phyloP scores from a whole-genome alignment of 257 asterid genomes.

The Nicotiana attenuata region DNA sequence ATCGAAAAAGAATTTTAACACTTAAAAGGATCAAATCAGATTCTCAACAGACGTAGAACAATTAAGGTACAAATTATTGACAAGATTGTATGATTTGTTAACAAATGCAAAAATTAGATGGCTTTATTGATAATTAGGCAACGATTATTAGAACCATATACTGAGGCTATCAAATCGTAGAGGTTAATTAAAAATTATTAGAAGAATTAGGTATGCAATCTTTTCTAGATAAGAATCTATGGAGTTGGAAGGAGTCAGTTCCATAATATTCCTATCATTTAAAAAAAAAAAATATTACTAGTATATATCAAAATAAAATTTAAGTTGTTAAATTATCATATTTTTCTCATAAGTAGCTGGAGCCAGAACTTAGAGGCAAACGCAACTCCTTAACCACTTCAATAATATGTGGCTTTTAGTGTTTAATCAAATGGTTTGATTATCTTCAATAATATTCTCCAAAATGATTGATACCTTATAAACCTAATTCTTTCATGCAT shows the following conservation, averaged over 20 bases:
- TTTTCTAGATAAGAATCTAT: background rate
- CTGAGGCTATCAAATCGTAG: background rate
- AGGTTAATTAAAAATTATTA: background rate
- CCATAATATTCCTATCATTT: no score
- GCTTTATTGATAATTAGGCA: background rate
- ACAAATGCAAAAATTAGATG: no score
- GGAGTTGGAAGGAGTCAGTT: background rate
- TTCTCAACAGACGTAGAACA: background rate
- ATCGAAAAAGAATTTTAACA: background rate
- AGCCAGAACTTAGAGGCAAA: slow-evolving; percentile 1
- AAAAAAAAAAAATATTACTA: no score
- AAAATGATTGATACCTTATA: slow-evolving; percentile 29
- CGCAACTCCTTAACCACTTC: slow-evolving; percentile 31
- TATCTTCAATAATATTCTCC: slow-evolving; percentile 9
- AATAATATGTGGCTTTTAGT: slow-evolving; percentile 21
- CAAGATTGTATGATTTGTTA: background rate
- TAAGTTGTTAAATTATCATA: background rate
- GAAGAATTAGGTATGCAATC: background rate
- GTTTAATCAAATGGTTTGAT: slow-evolving; percentile 12
- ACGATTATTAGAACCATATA: background rate
- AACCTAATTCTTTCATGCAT: slow-evolving; percentile 22
- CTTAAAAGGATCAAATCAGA: background rate
- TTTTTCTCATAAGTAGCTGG: background rate
- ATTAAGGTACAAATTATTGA: background rate
- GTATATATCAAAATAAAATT: background rate